Evolutionary conservation across 2,329 filamentous ascomycete species (phyloP), one percentile per base, ranked within the genome.

Genomic region (Conoideocrella luteorostrata): DNA sequence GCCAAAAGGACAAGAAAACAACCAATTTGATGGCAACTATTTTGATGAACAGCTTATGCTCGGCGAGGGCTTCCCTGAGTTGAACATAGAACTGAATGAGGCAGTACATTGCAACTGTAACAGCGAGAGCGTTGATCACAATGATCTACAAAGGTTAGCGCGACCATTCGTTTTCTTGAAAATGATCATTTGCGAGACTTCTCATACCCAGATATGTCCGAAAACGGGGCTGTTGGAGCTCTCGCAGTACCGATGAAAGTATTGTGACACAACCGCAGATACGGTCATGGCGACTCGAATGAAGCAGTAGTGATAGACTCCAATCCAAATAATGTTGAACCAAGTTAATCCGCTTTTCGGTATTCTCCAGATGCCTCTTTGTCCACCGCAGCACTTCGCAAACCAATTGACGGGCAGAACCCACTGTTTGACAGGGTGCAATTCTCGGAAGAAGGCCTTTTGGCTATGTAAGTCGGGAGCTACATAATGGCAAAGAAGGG

Each of bases 1-100:
- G 88, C 88, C 88, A 95, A 64, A 94, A 94, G 28, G 84, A 89
- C 52, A 95, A 75, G 70, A 95, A 95, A 56, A 95, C 88, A 57
- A 94, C 88, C 22, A 94, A 74, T 65, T 95, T 95, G 66, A 95
- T 93, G 56, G 87, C 85, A 17, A 88, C 59, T 21, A 95, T 81
- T 64, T 95, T 95, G 51, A 91, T 64, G 52, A 91, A 84, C 0
- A 88, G 85, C 15, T 69, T 73, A 58, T 94, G 78, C 43, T 82
- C 75, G 7, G 74, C 72, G 21, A 95, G 72, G 46, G 86, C 78
- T 1, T 72, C 66, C 50, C 79, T 81, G 36, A 93, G 71, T 62
- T 94, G 87, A 23, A 86, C 62, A 62, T 95, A 95, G 62, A 93
- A 93, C 55, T 95, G 88, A 50, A 94, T 82, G 34, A 95, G 65